Evolutionary conservation across 108 stramenopile species (phyloP).

Genomic region (Nitzschia sp.): DNA sequence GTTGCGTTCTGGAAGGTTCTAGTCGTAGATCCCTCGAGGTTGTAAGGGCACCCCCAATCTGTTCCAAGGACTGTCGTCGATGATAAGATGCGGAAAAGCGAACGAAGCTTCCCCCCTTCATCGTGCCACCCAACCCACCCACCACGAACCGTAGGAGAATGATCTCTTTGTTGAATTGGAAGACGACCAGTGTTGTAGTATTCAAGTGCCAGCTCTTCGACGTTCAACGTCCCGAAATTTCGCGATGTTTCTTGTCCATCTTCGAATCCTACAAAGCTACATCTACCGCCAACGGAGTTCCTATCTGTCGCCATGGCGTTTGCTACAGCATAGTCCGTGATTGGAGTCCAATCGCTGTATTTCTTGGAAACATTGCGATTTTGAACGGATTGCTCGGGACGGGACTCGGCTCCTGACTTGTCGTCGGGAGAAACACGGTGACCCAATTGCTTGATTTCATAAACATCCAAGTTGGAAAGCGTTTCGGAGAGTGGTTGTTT

Average conservation of each 20-base stretch:
- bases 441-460: slow-evolving; percentile 52
- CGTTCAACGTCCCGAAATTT: slow-evolving; percentile 58
- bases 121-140: slow-evolving; percentile 83
- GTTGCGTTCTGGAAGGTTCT: slow-evolving; percentile 30
- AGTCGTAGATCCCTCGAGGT: neutral
- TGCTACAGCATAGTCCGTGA: slow-evolving; percentile 68
- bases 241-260: slow-evolving; percentile 30
- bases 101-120: slow-evolving; percentile 72
- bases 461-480: slow-evolving; percentile 22
- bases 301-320: slow-evolving; percentile 53
- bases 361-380: slow-evolving; percentile 14
- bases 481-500: slow-evolving; percentile 58
- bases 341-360: slow-evolving; percentile 73
- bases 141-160: slow-evolving; percentile 24
- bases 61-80: slow-evolving; percentile 36
- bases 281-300: slow-evolving; percentile 46
- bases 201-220: slow-evolving; percentile 83
- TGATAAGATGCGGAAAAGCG: slow-evolving; percentile 78
- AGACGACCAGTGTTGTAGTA: slow-evolving; percentile 67
- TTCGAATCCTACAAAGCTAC: slow-evolving; percentile 77
- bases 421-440: slow-evolving; percentile 34
- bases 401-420: too few relatives aligned
- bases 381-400: neutral
- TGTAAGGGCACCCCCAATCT: slow-evolving; percentile 30
- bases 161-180: slow-evolving; percentile 30